Conservation (phyloP, 768 basidiomycete species). For the Melanogaster broomeanus region DNA sequence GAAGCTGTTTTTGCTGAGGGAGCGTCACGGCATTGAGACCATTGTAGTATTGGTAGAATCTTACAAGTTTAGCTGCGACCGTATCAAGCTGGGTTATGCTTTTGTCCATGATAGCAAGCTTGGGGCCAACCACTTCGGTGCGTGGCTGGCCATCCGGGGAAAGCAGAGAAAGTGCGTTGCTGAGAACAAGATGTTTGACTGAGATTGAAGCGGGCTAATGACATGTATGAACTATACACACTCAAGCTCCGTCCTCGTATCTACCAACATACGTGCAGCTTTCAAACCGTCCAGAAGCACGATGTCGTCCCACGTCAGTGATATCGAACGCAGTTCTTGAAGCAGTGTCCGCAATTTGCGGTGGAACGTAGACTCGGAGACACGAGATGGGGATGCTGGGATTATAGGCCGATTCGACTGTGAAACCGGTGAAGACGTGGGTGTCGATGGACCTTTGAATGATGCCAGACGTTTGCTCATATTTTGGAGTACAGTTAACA, state of each 20-base stretch:
- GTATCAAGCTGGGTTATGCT: slow-evolving; percentile 58
- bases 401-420: slow-evolving; percentile 38
- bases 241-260: slow-evolving; percentile 85
- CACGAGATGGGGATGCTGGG: slow-evolving; percentile 44
- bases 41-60: slow-evolving; percentile 17
- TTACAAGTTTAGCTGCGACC: slow-evolving; percentile 66
- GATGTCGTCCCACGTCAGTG: slow-evolving; percentile 83
- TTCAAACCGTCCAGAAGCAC: slow-evolving; percentile 79
- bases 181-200: slow-evolving; percentile 26
- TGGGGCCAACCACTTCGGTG: slow-evolving; percentile 61
- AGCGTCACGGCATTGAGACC: background rate
- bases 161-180: slow-evolving; percentile 63
- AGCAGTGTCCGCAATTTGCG: slow-evolving; percentile 70
- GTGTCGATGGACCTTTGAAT: slow-evolving; percentile 79
- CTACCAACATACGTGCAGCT: slow-evolving; percentile 68
- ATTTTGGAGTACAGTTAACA: background rate
- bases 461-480: slow-evolving; percentile 70
- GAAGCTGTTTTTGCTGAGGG: slow-evolving; percentile 67
- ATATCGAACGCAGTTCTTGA: slow-evolving; percentile 61
- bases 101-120: slow-evolving; percentile 67
- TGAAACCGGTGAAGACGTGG: slow-evolving; percentile 63
- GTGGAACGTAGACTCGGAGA: slow-evolving; percentile 75
- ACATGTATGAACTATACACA: slow-evolving; percentile 41
- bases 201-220: background rate
- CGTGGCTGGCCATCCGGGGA: slow-evolving; percentile 55